Evolutionary conservation across 2,329 filamentous ascomycete genomes (phyloP).

Genomic region (Hortaea sp.): DNA sequence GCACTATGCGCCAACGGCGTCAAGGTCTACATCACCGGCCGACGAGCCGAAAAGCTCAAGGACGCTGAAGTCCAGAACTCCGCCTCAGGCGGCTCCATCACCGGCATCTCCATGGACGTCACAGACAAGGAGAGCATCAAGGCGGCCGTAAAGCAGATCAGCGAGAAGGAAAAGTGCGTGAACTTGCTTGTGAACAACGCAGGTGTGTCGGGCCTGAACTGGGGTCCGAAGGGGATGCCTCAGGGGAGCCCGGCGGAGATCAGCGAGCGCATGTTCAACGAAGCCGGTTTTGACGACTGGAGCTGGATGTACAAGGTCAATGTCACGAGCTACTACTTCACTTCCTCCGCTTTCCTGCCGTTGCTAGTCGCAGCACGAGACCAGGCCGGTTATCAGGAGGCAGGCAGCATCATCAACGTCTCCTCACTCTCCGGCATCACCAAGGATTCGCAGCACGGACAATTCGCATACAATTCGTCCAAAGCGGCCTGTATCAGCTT

Average conservation of each 20-base stretch:
- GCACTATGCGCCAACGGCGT: conserved; percentile 39
- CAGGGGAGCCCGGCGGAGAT: conserved; percentile 42
- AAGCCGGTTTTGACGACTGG: conserved; percentile 33
- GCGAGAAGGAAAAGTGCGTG: conserved; percentile 20
- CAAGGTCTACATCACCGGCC: conserved; percentile 39
- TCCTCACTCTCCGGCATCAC: conserved; percentile 35
- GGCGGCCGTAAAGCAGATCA: conserved; percentile 16
- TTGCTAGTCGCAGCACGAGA: conserved; percentile 33
- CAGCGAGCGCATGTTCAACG: conserved; percentile 41
- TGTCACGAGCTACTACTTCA: conserved; percentile 35
- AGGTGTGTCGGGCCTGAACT: conserved; percentile 19
- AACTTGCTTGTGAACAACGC: conserved; percentile 26
- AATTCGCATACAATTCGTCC: conserved; percentile 39
- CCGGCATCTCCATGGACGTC: conserved; percentile 23
- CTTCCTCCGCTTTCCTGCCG: conserved; percentile 36
- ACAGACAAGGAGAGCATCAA: conserved; percentile 22
- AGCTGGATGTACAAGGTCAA: conserved; percentile 35
- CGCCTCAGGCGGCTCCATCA: conserved; percentile 50
- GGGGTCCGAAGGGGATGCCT: conserved; percentile 14
- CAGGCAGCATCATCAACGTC: conserved; percentile 37
- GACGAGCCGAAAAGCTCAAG: conserved; percentile 36
- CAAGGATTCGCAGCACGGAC: conserved; percentile 33
- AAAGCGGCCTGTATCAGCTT: conserved; percentile 44
- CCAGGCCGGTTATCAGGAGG: conserved; percentile 27
- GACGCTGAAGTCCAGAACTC: conserved; percentile 40